phyloP scores from a whole-genome alignment of 345 rosid genomes.

The Aurinia saxatilis region DNA sequence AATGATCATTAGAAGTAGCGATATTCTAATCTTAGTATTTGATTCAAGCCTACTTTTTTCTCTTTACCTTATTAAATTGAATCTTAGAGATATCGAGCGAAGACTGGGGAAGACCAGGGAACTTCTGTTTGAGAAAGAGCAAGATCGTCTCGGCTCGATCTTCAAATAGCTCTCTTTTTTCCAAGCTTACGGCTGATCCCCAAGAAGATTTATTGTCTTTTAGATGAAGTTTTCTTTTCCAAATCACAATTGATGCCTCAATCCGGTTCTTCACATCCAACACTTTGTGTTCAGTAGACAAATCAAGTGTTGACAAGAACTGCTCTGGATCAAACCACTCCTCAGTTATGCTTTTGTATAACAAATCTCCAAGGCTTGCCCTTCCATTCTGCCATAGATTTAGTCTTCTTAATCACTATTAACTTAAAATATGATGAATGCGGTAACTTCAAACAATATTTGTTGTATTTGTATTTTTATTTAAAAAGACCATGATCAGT shows the following conservation, averaged over 20 bases:
- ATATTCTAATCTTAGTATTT: no score
- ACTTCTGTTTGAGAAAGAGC: constrained; percentile 67
- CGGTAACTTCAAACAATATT: no score
- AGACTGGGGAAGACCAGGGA: constrained; percentile 88
- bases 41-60: no score
- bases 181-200: constrained; percentile 87
- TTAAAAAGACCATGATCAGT: no score
- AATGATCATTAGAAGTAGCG: no score
- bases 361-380: constrained; percentile 80
- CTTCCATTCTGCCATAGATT: constrained; percentile 94
- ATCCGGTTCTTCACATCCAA: constrained; percentile 82
- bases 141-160: constrained; percentile 86
- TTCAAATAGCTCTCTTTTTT: constrained; percentile 91
- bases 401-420: no score
- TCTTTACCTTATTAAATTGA: constrained; percentile 72
- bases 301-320: constrained; percentile 64
- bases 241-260: constrained; percentile 88
- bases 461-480: no score
- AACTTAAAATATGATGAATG: no score
- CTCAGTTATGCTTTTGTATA: constrained; percentile 79
- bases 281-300: constrained; percentile 77
- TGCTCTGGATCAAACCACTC: constrained; percentile 78
- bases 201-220: constrained; percentile 84
- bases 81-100: constrained; percentile 85
- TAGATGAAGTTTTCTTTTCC: constrained; percentile 77